Evolutionary conservation across 2,329 filamentous ascomycete genomes (phyloP).

Genomic region (Karstenula rhodostoma): DNA sequence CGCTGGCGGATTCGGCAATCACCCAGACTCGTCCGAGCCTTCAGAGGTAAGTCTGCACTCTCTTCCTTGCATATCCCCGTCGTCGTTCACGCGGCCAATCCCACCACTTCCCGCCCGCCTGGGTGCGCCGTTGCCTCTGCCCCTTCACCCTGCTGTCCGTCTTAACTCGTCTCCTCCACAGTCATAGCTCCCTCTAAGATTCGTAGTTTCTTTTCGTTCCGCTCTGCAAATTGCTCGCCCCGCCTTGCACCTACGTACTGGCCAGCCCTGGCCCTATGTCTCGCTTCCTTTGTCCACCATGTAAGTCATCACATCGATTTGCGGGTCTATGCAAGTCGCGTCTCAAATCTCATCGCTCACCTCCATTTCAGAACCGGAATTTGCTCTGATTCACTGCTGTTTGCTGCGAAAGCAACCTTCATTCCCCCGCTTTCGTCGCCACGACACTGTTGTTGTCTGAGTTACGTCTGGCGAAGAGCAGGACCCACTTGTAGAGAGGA

Average conservation of each 20-base stretch:
- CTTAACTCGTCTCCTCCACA: slow-evolving; percentile 36
- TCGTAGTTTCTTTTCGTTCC: slow-evolving; percentile 32
- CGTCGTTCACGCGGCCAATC: slow-evolving; percentile 30
- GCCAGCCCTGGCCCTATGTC: slow-evolving; percentile 40
- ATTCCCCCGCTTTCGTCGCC: slow-evolving; percentile 42
- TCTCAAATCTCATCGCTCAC: slow-evolving; percentile 43
- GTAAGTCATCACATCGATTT: slow-evolving; percentile 48
- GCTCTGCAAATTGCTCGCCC: slow-evolving; percentile 29
- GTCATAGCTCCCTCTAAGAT: slow-evolving; percentile 38
- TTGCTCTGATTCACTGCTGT: slow-evolving; percentile 47
- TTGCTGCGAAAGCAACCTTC: slow-evolving; percentile 36
- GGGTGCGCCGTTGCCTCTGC: slow-evolving; percentile 17
- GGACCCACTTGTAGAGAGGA: slow-evolving; percentile 37
- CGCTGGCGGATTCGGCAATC: slow-evolving; percentile 34
- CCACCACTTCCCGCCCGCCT: slow-evolving; percentile 16
- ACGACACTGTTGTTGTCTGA: slow-evolving; percentile 39
- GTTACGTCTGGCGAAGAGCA: slow-evolving; percentile 35
- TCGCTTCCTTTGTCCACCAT: slow-evolving; percentile 47
- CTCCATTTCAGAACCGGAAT: slow-evolving; percentile 46
- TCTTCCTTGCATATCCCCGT: slow-evolving; percentile 35
- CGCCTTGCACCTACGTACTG: slow-evolving; percentile 33
- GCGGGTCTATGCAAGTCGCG: slow-evolving; percentile 42
- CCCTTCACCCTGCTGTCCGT: slow-evolving; percentile 34
- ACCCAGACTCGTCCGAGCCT: slow-evolving; percentile 30
- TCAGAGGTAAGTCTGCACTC: slow-evolving; percentile 27